phyloP scores from a whole-genome alignment of 805 yeast species.

The Candida silvicultrix region DNA sequence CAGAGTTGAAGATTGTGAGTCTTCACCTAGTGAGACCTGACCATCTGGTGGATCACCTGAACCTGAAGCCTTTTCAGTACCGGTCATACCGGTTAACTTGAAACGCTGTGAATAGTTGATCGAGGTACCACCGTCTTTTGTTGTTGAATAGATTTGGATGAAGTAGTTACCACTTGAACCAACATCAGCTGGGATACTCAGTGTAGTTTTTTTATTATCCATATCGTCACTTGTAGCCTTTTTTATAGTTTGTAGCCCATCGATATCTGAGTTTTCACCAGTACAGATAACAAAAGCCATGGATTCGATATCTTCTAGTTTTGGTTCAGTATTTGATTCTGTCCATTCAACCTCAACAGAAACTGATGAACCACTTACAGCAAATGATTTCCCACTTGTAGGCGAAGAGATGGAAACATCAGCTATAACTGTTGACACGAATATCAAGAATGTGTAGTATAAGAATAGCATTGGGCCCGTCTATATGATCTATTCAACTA shows the following conservation, averaged over 20 bases:
- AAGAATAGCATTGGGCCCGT: neutral
- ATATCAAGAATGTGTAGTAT: neutral
- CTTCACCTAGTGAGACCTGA: constrained; percentile 27
- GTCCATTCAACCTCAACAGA: constrained; percentile 39
- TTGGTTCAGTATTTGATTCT: constrained; percentile 46
- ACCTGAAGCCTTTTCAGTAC: constrained; percentile 41
- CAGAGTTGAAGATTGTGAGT: constrained; percentile 29
- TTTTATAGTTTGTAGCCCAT: constrained; percentile 29
- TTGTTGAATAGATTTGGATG: constrained; percentile 56
- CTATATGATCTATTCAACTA: no score
- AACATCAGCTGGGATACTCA: constrained; percentile 33
- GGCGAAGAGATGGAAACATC: constrained; percentile 26
- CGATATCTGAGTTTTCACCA: constrained; percentile 52
- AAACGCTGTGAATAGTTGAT: constrained; percentile 68
- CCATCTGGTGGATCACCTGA: constrained; percentile 37
- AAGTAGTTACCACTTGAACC: constrained; percentile 66
- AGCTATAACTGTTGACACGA: constrained; percentile 2
- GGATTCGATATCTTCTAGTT: constrained; percentile 32
- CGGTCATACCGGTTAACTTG: constrained; percentile 65
- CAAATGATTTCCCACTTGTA: constrained; percentile 10
- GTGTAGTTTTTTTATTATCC: constrained; percentile 28
- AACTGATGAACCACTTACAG: constrained; percentile 20
- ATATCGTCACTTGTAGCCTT: constrained; percentile 25
- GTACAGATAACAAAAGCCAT: constrained; percentile 60
- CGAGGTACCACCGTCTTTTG: constrained; percentile 34